Evolutionary conservation across 257 asterid species (phyloP).

Genomic region (Lantana camara): DNA sequence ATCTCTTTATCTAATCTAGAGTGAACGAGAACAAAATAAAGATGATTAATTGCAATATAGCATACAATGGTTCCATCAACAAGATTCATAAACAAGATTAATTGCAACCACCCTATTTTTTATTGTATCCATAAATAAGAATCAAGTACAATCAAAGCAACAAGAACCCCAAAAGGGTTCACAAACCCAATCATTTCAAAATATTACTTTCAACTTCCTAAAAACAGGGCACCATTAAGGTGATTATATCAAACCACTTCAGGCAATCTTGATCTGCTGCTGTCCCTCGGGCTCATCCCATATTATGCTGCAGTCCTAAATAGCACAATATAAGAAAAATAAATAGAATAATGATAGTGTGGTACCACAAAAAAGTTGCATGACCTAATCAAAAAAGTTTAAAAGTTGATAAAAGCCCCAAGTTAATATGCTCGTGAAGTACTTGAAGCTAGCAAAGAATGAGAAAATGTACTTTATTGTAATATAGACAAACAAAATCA

Average conservation of each 20-base stretch:
- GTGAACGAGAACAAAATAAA: too few relatives aligned
- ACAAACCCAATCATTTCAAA: constrained; percentile 31
- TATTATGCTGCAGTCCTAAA: constrained; percentile 25
- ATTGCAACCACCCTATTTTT: constrained; percentile 53
- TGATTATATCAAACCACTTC: constrained; percentile 30
- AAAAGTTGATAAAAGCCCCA: constrained; percentile 21
- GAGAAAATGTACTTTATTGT: constrained; percentile 10
- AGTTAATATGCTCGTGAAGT: not conserved
- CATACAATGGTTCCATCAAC: too few relatives aligned
- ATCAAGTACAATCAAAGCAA: constrained; percentile 19
- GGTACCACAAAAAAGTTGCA: constrained; percentile 26
- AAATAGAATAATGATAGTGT: not conserved
- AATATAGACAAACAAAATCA: constrained; percentile 6
- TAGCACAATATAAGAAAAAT: constrained; percentile 14
- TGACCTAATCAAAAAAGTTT: constrained; percentile 18
- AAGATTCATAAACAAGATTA: too few relatives aligned
- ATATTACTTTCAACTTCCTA: constrained; percentile 24
- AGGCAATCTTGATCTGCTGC: constrained; percentile 29
- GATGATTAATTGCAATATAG: too few relatives aligned
- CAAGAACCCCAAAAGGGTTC: not conserved
- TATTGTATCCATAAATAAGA: constrained; percentile 31
- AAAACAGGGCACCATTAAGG: constrained; percentile 37
- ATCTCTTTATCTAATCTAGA: too few relatives aligned
- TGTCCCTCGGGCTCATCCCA: too few relatives aligned
- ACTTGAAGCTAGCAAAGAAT: constrained; percentile 32